Evolutionary conservation across 139 green algal genomes (phyloP).

Genomic region (Closterium sp.): DNA sequence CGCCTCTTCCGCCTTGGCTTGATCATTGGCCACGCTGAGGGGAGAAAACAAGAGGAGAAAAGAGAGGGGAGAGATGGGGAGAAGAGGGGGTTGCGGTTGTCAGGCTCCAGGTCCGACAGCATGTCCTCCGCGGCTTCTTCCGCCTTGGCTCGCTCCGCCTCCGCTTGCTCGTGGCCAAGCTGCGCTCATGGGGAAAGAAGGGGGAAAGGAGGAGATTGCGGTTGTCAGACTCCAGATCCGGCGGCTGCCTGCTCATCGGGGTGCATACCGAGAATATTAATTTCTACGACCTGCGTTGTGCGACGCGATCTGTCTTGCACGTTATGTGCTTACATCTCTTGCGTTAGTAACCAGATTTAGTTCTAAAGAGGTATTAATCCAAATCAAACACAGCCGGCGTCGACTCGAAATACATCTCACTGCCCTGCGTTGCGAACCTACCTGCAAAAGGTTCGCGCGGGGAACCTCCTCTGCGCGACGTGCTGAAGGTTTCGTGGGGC

Average conservation of each 20-base stretch:
- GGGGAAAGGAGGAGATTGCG: conserved; percentile 15
- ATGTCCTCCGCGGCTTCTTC: conserved; percentile 25
- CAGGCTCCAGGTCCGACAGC: background rate
- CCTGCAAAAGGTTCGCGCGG: background rate
- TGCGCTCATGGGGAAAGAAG: background rate
- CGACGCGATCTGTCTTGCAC: too few species aligned
- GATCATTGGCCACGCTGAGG: conserved; percentile 17
- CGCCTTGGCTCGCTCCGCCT: background rate
- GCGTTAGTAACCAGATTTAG: too few species aligned
- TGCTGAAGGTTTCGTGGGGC: background rate
- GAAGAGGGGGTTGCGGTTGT: conserved; percentile 34
- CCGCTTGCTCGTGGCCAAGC: conserved; percentile 15
- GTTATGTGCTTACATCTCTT: too few species aligned
- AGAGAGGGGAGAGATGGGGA: background rate
- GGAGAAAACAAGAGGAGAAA: background rate
- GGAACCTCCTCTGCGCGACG: background rate
- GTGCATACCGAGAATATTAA: too few species aligned
- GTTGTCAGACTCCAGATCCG: conserved; percentile 11
- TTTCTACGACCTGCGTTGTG: too few species aligned
- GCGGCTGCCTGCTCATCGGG: too few species aligned
- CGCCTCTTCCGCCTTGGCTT: conserved; percentile 17
- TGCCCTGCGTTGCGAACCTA: too few species aligned
- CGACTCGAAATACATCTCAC: too few species aligned
- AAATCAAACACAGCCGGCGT: too few species aligned
- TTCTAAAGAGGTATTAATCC: too few species aligned